Conservation (phyloP, 768 basidiomycete genomes). For the Podaxis rugospora region DNA sequence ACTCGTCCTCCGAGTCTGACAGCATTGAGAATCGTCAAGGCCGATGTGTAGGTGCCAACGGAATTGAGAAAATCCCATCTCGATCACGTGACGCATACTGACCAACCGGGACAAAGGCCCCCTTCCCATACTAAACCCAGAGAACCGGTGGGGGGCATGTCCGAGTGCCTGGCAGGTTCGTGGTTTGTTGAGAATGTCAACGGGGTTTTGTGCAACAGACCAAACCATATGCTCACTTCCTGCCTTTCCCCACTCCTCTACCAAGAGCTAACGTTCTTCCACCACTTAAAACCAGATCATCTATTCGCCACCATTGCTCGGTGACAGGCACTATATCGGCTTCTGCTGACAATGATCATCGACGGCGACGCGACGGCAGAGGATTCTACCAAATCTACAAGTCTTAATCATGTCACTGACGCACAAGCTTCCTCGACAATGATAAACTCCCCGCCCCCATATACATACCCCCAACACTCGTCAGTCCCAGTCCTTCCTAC, state of each 20-base stretch:
- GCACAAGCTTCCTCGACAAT: not conserved
- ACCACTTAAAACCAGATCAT: not conserved
- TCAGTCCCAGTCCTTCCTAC: too few species aligned
- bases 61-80: not conserved
- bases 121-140: too few species aligned
- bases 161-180: too few species aligned
- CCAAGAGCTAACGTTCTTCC: not conserved
- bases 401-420: not conserved
- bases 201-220: not conserved
- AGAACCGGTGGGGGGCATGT: too few species aligned
- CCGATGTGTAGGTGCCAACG: not conserved
- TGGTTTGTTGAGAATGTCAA: not conserved
- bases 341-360: not conserved
- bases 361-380: not conserved
- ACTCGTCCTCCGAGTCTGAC: conserved; percentile 23
- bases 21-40: conserved; percentile 14
- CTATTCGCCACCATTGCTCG: not conserved
- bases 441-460: too few species aligned
- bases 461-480: too few species aligned
- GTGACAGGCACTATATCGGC: not conserved
- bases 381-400: not conserved
- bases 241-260: not conserved
- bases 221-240: not conserved
- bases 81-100: not conserved
- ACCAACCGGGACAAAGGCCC: not conserved